Conservation (phyloP, 2,329 filamentous ascomycete genomes). For the Cercospora sp. region DNA sequence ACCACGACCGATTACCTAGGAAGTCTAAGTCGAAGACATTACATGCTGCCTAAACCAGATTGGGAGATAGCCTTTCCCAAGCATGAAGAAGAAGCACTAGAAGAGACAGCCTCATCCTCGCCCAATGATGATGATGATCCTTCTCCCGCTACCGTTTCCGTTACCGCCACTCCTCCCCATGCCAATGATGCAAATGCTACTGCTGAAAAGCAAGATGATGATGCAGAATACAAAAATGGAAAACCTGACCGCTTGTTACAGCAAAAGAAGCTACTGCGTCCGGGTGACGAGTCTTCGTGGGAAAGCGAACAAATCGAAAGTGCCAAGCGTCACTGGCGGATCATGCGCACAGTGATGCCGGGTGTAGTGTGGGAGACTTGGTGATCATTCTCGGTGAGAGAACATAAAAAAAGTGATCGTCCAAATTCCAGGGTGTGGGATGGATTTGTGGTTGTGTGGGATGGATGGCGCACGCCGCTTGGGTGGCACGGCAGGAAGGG, state of each 20-base stretch:
- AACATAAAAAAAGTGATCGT: not conserved
- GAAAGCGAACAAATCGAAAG: constrained; percentile 71
- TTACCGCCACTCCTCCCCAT: not conserved
- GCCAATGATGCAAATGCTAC: not conserved
- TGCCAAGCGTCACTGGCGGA: constrained; percentile 81
- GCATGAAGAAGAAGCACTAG: not conserved
- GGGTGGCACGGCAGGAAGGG: not conserved
- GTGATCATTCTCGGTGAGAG: constrained; percentile 38
- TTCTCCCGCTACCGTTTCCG: not conserved
- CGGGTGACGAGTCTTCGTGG: constrained; percentile 66
- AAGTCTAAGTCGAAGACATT: constrained; percentile 68
- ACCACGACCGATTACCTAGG: constrained; percentile 48
- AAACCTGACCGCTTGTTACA: not conserved
- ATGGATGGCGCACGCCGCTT: not conserved
- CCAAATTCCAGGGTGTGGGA: not conserved
- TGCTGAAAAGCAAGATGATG: not conserved
- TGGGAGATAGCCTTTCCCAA: constrained; percentile 51
- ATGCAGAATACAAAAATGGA: not conserved
- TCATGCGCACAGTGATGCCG: constrained; percentile 86
- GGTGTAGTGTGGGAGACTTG: constrained; percentile 81
- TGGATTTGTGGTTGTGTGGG: not conserved
- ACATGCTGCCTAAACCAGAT: constrained; percentile 72
- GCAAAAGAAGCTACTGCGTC: constrained; percentile 56
- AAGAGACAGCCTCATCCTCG: constrained; percentile 5
- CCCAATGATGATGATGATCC: constrained; percentile 29